Base-by-base conservation (phyloP, 2,329 filamentous ascomycete genomes). In the Paecilomyces sp. region DNA sequence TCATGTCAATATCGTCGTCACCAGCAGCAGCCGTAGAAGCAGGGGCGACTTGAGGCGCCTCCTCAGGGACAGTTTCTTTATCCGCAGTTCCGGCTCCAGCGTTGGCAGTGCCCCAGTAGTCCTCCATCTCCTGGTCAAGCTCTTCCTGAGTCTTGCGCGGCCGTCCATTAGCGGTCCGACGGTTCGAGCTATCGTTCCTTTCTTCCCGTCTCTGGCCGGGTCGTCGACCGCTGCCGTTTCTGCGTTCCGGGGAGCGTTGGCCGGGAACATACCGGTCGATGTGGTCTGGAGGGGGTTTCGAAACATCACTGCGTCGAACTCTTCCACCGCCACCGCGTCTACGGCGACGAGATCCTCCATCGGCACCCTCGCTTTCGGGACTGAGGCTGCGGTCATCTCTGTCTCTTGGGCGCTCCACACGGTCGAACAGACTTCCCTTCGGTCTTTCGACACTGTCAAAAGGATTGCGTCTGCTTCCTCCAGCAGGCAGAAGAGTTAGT, bases 121-220 rank as follows among this genome's bases (percentile, higher is more conserved):
- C 91, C 31, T 88, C 91, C 92, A 97, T 97, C 77, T 97, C 92
- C n/a, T 90, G 91, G 73, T 97, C 92, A 50, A 97, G 81, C 72
- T 97, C 91, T 68, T 96, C 90, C 66, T 92, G 89, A 0, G 92
- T 96, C 83, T 96, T 96, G 76, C 86, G 88, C 1, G 86, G 82
- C 55, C 90, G 83, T 24, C 65, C 67, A 57, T 84, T 81, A 18
- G 78, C 80, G 54, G 79, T 79, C 33, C 77, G 64, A 75, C 78
- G 62, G 74, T 71, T 68, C 65, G 60, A 61, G 28, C 64, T 68
- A 24, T 70, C 67, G 30, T 70, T 71, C 54, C 68, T 71, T 50
- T 71, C 70, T 63, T 78, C 78, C 59, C 77, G 71, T 56, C 74
- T 72, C 50, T 73, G 74, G 30, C 80, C 80, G 15, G 75, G 75